Evolutionary conservation across 352 stramenopile species (phyloP).

Genomic region (Phytophthora gonapodyides): DNA sequence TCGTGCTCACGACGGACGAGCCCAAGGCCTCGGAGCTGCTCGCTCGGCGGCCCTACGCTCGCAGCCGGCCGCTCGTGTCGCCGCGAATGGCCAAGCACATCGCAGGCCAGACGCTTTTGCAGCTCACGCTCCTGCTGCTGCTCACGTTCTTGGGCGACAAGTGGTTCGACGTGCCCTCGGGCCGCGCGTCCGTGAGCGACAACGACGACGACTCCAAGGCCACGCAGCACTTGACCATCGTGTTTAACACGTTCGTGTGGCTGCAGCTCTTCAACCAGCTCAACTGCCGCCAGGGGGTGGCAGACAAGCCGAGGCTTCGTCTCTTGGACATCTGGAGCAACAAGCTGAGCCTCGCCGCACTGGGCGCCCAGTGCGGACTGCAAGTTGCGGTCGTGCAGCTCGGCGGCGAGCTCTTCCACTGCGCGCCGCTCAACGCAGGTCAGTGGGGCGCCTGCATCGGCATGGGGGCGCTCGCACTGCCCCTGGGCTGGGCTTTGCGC

Average conservation of each 20-base stretch:
- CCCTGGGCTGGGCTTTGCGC: constrained; percentile 46
- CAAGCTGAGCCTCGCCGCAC: constrained; percentile 89
- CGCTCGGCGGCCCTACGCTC: constrained; percentile 82
- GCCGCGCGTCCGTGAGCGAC: constrained; percentile 29
- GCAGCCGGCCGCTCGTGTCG: constrained; percentile 86
- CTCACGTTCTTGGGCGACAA: constrained; percentile 71
- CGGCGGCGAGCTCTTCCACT: constrained; percentile 69
- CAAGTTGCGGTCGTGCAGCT: constrained; percentile 96
- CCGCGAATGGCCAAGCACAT: constrained; percentile 94
- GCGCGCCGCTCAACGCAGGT: constrained; percentile 33
- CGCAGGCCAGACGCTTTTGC: constrained; percentile 86
- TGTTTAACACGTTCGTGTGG: constrained; percentile 98
- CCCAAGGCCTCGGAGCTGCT: constrained; percentile 82
- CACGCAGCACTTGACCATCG: constrained; percentile 91
- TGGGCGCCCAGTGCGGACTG: constrained; percentile 81
- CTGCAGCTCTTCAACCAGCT: constrained; percentile 89
- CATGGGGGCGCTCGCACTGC: constrained; percentile 44
- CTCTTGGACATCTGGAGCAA: constrained; percentile 91
- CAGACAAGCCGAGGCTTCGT: constrained; percentile 90
- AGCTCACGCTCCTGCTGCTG: constrained; percentile 87
- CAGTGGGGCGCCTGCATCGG: constrained; percentile 56
- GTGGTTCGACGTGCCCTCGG: constrained; percentile 46
- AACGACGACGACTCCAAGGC: constrained; percentile 47
- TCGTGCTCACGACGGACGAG: constrained; percentile 93
- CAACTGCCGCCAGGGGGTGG: constrained; percentile 66